Evolutionary conservation across 202 grass and related monocot species (phyloP), one percentile per base, ranked within the genome.

Genomic region (Schoenoplectus triqueter): DNA sequence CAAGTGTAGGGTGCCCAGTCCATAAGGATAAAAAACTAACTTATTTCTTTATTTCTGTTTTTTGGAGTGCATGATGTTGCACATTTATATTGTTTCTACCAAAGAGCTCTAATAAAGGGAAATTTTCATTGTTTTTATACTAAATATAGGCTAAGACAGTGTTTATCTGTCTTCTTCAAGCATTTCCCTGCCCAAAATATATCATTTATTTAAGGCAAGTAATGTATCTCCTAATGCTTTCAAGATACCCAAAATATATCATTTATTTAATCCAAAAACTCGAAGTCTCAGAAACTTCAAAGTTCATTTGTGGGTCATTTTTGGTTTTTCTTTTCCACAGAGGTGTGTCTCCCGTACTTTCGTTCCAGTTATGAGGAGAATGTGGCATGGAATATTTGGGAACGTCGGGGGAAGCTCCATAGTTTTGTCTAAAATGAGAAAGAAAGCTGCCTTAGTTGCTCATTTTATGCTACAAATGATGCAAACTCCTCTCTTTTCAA

Each of bases 391-490:
- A 85, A 85, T 98, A 85, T 94, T 72, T 85, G 96, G 96, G 87
- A 98, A 95, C 66, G 60, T 80, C 52, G 86, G 91, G 7, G 90
- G 95, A 51, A 86, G 85, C 84, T 14, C 85, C 11, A 51, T 66
- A 83, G 59, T 68, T 50, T 86, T 98, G 31, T 98, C 91, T 5
- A 93, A 91, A 92, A 84, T 73, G 84, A 85, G 88, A 70, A 98
- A 98, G 76, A 61, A 66, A 69, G 91, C 91, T 2, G 79, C 85
- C 52, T 87, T 91, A 86, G 93, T 82, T 85, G 87, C 91, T 84
- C 90, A 87, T 54, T 95, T 98, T 86, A 94, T 95, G 93, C 83
- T 98, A 73, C 96, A 95, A 91, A 98, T 98, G 93, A 77, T 95
- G 39, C 93, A 92, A 85, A 87, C 86, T 88, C 90, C 87, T 69